Evolutionary conservation across 257 asterid species (phyloP), one percentile per base, ranked within the genome.

Genomic region (Mentha longifolia): DNA sequence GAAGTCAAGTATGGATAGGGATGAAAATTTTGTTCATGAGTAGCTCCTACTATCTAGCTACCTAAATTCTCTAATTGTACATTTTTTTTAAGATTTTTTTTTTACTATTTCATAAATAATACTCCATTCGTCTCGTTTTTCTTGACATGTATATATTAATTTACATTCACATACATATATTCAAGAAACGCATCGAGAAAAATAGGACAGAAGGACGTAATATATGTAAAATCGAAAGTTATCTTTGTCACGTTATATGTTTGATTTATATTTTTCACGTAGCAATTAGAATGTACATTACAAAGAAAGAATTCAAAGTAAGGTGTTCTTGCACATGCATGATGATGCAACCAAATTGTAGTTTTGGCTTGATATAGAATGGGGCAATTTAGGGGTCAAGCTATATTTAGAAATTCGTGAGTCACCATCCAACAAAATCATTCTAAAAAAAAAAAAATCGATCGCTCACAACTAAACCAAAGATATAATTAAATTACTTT

Each of bases 281-380:
- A 61, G 19, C 3, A 47, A 33, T 15, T 43, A 56, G 17, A 41
- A 19, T 62, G 22, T 42, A 35, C 17, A 16, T 61, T 3, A 9
- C 49, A 13, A 56, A 43, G 1, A 43, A 8, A n/a, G 15, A 51
- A 35, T 9, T 33, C 28, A 60, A n/a, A 35, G 0, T 5, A 9
- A 35, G 22, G 7, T 17, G 33, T 43, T 19, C 2, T 43, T 45
- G 41, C 57, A 43, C 69, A 7, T 45, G 25, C 25, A 19, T 20
- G 3, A 3, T 43, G 69, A 64, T 43, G 42, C 55, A 63, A 43
- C 37, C 54, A 20, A 64, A 64, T 33, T 42, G 35, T 63, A 19
- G 20, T 13, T 22, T 64, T 64, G 25, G 42, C 22, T 42, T 45
- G 13, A 47, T 5, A 15, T 25, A 55, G 35, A 25, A 55, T 25